Conservation (phyloP, 2,329 filamentous ascomycete genomes). For the Apiospora sp. region DNA sequence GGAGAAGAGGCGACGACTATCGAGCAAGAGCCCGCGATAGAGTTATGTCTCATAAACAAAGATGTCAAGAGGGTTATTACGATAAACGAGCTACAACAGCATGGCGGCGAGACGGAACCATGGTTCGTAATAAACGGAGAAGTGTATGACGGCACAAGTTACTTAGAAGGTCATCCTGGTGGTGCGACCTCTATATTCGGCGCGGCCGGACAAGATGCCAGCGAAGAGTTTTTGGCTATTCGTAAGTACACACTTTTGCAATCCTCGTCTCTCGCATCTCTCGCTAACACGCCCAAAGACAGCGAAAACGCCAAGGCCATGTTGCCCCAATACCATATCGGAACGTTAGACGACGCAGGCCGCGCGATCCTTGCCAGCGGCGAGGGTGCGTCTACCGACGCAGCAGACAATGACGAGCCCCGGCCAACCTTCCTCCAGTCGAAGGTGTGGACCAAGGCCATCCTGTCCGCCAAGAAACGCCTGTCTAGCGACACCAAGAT, state of each 20-base stretch:
- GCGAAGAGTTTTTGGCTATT: constrained; percentile 91
- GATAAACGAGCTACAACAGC: constrained; percentile 74
- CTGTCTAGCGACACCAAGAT: constrained; percentile 82
- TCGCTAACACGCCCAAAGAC: constrained; percentile 60
- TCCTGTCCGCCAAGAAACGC: constrained; percentile 71
- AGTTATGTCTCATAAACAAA: constrained; percentile 81
- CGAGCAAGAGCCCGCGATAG: constrained; percentile 58
- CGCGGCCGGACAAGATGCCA: constrained; percentile 81
- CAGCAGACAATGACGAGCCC: constrained; percentile 49
- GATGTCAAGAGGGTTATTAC: constrained; percentile 69
- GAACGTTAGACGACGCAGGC: constrained; percentile 71
- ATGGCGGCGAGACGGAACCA: constrained; percentile 70
- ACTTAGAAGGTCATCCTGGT: constrained; percentile 84
- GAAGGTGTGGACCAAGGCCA: constrained; percentile 76
- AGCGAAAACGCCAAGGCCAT: constrained; percentile 91
- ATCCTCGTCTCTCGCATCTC: not conserved
- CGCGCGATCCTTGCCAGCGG: constrained; percentile 59
- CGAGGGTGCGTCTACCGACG: constrained; percentile 31
- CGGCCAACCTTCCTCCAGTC: constrained; percentile 74
- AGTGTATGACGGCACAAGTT: constrained; percentile 86
- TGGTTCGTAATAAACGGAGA: constrained; percentile 92
- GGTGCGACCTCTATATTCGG: constrained; percentile 85
- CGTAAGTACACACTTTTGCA: constrained; percentile 63
- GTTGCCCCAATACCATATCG: constrained; percentile 88
- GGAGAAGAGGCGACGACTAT: constrained; percentile 54